Percentiles rank a stretch among this genome's conserved stretches.
Conservation (phyloP, 2,329 filamentous ascomycete species). For the Penicillium palitans region DNA sequence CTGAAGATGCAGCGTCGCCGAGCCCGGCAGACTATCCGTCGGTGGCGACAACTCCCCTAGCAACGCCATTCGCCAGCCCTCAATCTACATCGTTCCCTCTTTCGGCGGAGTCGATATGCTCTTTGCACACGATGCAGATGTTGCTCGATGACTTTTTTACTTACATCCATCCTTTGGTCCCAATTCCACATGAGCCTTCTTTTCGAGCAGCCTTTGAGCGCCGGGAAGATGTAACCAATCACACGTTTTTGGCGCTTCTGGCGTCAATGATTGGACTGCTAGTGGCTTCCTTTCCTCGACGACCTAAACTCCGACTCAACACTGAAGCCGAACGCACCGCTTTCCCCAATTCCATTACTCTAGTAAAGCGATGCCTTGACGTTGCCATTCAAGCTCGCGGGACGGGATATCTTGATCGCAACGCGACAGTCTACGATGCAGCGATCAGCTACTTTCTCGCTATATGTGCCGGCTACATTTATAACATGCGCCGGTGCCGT, state of each 20-base stretch:
- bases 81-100: conserved; percentile 44
- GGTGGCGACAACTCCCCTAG: conserved; percentile 35
- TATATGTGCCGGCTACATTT: conserved; percentile 43
- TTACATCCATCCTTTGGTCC: conserved; percentile 50
- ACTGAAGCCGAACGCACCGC: conserved; percentile 39
- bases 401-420: conserved; percentile 45
- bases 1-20: conserved; percentile 36
- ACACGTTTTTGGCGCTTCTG: conserved; percentile 46
- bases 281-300: conserved; percentile 48
- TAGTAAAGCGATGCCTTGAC: conserved; percentile 47
- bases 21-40: conserved; percentile 45
- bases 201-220: conserved; percentile 47
- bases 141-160: conserved; percentile 51
- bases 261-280: conserved; percentile 49
- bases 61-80: conserved; percentile 20
- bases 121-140: conserved; percentile 41
- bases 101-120: conserved; percentile 52
- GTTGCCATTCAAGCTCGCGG: conserved; percentile 47
- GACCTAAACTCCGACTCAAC: conserved; percentile 44
- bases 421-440: conserved; percentile 46
- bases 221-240: conserved; percentile 44
- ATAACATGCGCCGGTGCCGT: conserved; percentile 41
- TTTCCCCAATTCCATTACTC: conserved; percentile 46
- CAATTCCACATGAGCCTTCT: conserved; percentile 49
- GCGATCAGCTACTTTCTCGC: conserved; percentile 48